These are phyloP conservation scores for Corchorus capsularis DNA, from an alignment of 345 rosid genomes.

Conservation along the genomic window DNA sequence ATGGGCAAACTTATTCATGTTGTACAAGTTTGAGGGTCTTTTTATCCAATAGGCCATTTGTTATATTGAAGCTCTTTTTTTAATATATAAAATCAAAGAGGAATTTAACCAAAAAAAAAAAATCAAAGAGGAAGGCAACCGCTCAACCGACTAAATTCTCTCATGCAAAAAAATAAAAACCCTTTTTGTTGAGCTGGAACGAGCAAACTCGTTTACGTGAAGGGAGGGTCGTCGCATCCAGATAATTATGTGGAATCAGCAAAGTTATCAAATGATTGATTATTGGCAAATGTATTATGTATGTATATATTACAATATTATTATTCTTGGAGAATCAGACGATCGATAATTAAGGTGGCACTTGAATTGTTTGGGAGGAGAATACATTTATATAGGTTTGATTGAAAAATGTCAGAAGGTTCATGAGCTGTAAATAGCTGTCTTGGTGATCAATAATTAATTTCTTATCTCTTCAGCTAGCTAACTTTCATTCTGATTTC, in stretches of 20 bases:
- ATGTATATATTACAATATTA: too few species aligned
- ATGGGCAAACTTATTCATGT: too few species aligned
- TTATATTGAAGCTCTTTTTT: not conserved
- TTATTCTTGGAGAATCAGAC: not conserved
- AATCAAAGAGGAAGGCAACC: not conserved
- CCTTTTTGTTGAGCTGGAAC: not conserved
- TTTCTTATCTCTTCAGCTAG: slow-evolving; percentile 5
- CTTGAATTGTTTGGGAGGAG: not conserved
- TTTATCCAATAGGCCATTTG: too few species aligned
- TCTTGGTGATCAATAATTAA: slow-evolving; percentile 17
- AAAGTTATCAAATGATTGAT: not conserved
- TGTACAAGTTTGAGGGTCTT: too few species aligned
- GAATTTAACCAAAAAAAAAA: too few species aligned
- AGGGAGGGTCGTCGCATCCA: not conserved
- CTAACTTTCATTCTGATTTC: slow-evolving; percentile 18
- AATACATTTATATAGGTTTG: not conserved
- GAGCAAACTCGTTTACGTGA: not conserved
- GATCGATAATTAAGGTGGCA: not conserved
- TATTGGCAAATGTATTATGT: not conserved
- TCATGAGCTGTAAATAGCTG: slow-evolving; percentile 22
- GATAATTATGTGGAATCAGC: not conserved
- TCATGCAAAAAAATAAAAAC: not conserved
- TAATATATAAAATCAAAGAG: too few species aligned
- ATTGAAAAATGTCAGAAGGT: slow-evolving; percentile 4
- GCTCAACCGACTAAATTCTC: not conserved